Evolutionary conservation across 371 early-diverging fungal species (phyloP), one percentile per base, ranked within the genome.

Genomic region (Dichotomocladium elegans): DNA sequence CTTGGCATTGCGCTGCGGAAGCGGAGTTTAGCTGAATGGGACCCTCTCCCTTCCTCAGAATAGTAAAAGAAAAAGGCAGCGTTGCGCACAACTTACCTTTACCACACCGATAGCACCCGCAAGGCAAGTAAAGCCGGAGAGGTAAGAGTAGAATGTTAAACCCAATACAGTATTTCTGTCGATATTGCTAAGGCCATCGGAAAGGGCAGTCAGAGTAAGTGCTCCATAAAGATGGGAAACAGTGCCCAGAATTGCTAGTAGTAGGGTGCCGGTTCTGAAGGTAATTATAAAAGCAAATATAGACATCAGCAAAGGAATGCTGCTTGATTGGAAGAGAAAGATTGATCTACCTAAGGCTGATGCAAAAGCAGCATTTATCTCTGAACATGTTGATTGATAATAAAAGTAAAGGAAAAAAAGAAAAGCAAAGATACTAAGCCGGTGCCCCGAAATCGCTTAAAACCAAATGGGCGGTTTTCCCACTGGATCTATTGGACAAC

Each of bases 41-140:
- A 22, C 44, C 3, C 17, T 4, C 22, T 49, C 21, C 35, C 21
- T 40, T n/a, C 33, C n/a, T 22, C 40, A 48, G 10, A 19, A 28
- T 29, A 4, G 6, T 4, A 34, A 14, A 21, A n/a, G n/a, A 11
- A n/a, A 35, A 15, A 34, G 35, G 35, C 35, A 35, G 14, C 17
- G n/a, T 12, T 7, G 19, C 27, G 12, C 9, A 35, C 17, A 17
- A n/a, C 46, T 58, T 65, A 72, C 72, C 63, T 68, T 72, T 9
- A 72, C 17, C 3, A 72, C 72, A 60, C 72, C 72, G 48, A 66
- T 48, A 47, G 65, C 68, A 43, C 68, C 70, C 22, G 66, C 74
- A 41, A 74, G 53, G 41, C 68, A 74, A 24, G 64, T 57, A 29
- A 68, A 59, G 1, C 58, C 71, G 19, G 71, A 68, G 17, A 68